These are phyloP conservation scores for Coffea humblotiana DNA, from an alignment of 305 asterid genomes.

Conservation along the genomic window DNA sequence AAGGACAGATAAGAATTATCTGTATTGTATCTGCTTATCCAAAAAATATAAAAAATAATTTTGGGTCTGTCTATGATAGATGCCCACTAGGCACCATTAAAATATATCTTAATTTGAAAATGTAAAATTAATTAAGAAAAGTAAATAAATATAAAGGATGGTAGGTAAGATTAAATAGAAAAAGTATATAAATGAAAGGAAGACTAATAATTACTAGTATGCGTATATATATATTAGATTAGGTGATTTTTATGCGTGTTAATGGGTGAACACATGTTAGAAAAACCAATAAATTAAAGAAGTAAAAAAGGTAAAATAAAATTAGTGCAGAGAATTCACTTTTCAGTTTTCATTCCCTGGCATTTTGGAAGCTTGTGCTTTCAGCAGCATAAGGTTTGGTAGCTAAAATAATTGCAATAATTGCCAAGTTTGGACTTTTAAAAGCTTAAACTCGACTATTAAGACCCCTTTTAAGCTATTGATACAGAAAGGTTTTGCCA, in stretches of 20 bases:
- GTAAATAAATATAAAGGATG: too few relatives aligned
- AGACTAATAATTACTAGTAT: too few relatives aligned
- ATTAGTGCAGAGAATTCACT: neutral
- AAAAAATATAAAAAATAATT: neutral
- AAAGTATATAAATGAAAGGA: too few relatives aligned
- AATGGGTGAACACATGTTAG: too few relatives aligned
- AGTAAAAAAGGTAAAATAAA: neutral
- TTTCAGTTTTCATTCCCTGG: neutral
- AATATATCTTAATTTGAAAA: neutral
- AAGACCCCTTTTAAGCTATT: neutral
- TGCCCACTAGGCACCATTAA: neutral
- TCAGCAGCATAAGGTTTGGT: neutral
- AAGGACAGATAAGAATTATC: constrained; percentile 27
- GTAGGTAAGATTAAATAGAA: too few relatives aligned
- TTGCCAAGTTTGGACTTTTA: constrained; percentile 3
- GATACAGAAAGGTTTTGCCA: neutral
- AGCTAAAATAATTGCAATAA: constrained; percentile 3
- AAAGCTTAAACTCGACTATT: neutral
- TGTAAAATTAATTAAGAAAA: too few relatives aligned
- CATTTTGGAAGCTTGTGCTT: neutral
- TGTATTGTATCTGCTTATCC: constrained; percentile 2
- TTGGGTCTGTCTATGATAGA: neutral
- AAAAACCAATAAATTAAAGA: neutral
- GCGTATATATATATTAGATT: too few relatives aligned
- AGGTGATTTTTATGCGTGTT: too few relatives aligned